A percentile compares a stretch with the other conserved stretches of the same genome.
phyloP scores from a whole-genome alignment of 2,329 filamentous ascomycete genomes.

The Clathrospora elynae region DNA sequence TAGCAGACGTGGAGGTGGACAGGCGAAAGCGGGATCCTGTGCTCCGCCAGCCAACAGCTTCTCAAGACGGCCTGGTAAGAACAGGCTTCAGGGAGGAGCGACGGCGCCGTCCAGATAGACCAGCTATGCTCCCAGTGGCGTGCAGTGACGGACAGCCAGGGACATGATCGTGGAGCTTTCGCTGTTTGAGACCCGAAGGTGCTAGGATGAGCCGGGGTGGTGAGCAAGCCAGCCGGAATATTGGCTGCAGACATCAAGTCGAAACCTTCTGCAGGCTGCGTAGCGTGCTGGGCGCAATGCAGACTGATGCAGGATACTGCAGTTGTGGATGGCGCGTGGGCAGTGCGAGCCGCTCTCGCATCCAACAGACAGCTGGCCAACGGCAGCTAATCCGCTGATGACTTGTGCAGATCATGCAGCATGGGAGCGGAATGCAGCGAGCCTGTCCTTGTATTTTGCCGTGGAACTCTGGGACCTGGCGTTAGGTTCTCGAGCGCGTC shows the following conservation, averaged over 20 bases:
- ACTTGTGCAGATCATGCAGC: slow-evolving; percentile 47
- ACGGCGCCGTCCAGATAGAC: slow-evolving; percentile 28
- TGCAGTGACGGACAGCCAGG: slow-evolving; percentile 39
- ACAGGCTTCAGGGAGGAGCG: slow-evolving; percentile 26
- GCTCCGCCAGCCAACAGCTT: slow-evolving; percentile 34
- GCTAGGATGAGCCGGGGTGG: slow-evolving; percentile 30
- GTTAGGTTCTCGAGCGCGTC: slow-evolving; percentile 36
- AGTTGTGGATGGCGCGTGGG: slow-evolving; percentile 29
- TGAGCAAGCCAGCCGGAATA: slow-evolving; percentile 36
- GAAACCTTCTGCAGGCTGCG: slow-evolving; percentile 31
- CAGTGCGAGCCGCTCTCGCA: slow-evolving; percentile 32
- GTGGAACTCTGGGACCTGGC: slow-evolving; percentile 38
- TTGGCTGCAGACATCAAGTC: slow-evolving; percentile 35
- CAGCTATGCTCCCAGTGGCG: slow-evolving; percentile 29
- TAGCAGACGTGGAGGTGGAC: slow-evolving; percentile 31
- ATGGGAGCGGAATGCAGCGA: slow-evolving; percentile 40
- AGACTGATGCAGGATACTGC: slow-evolving; percentile 33
- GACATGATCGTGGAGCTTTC: slow-evolving; percentile 46
- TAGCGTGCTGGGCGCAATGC: slow-evolving; percentile 40
- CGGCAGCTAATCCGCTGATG: slow-evolving; percentile 36
- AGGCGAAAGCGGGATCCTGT: slow-evolving; percentile 32
- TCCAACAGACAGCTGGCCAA: slow-evolving; percentile 35
- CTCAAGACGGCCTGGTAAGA: slow-evolving; percentile 28
- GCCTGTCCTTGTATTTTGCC: slow-evolving; percentile 44
- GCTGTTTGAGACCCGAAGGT: slow-evolving; percentile 44